Evolutionary conservation across 2,329 filamentous ascomycete species (phyloP), one percentile per base, ranked within the genome.

Genomic region (Epichloe hybrida): DNA sequence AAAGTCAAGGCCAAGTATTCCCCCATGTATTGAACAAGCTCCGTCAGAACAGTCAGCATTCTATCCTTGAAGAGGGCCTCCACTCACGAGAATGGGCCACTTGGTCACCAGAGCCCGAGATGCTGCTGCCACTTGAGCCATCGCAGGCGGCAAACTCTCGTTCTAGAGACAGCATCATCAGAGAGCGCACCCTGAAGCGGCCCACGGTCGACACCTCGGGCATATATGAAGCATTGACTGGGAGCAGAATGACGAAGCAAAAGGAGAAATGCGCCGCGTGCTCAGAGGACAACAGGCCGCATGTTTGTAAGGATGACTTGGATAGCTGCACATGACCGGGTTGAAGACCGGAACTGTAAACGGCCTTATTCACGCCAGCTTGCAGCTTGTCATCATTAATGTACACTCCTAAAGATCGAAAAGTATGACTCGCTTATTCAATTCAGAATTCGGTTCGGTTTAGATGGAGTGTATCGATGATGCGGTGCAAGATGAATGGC

Each of bases 221-320:
- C 8, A 60, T 61, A 36, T 57, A 61, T 17, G 58, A 61, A 34
- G 58, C 58, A 3, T 55, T 62, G 52, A 57, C 57, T 2, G 57
- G 55, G 13, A 55, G 57, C 17, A 59, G 54, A 31, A 49, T 54
- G 15, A 42, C 51, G 0, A 42, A 41, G 8, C 45, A 43, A 21
- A 52, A 49, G 12, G 45, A 53, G n/a, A 53, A 53, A 40, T 51
- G 55, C 9, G 48, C 51, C 13, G 57, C 56, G 8, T 67, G 65
- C 44, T 66, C 64, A 5, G 65, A 67, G 49, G 65, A 67, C 36
- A 55, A 61, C 36, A 54, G 54, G 37, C 63, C 63, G 15, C 64
- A 67, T 43, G 47, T 60, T 6, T 67, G 62, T 34, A 57, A 58
- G 39, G 56, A 66, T 49, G 60, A 64, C 49, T 42, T 57, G 50